A percentile compares a stretch with the other conserved stretches of the same genome.
phyloP scores from a whole-genome alignment of 176 grass and related monocot genomes.

The Raddia guianensis region DNA sequence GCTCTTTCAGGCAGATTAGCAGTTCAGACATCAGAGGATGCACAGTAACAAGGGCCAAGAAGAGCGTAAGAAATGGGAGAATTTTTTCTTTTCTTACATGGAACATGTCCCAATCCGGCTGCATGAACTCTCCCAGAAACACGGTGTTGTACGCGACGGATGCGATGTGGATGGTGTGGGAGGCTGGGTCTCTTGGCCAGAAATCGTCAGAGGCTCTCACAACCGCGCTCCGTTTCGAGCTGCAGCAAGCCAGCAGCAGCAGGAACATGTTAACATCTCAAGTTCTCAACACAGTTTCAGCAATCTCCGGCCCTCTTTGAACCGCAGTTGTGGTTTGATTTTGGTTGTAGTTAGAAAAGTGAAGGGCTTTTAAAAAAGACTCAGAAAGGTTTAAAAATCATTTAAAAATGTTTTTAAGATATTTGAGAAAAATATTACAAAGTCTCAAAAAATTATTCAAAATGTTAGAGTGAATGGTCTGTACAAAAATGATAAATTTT shows the following conservation, averaged over 20 bases:
- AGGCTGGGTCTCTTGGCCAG: constrained; percentile 74
- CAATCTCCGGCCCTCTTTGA: neutral
- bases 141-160: constrained; percentile 75
- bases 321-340: too few species aligned
- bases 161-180: constrained; percentile 83
- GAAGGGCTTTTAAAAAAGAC: too few species aligned
- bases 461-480: too few species aligned
- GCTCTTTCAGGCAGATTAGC: constrained; percentile 39
- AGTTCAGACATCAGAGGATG: neutral
- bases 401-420: too few species aligned
- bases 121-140: constrained; percentile 84
- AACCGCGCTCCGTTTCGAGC: constrained; percentile 76
- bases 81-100: constrained; percentile 50
- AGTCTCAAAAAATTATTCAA: too few species aligned
- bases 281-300: neutral
- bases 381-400: too few species aligned
- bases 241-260: constrained; percentile 13
- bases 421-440: too few species aligned
- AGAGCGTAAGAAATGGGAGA: neutral
- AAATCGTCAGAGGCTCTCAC: constrained; percentile 91
- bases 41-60: neutral
- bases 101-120: constrained; percentile 96
- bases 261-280: constrained; percentile 5
- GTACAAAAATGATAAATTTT: too few species aligned
- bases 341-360: too few species aligned